A percentile compares a stretch with the other conserved stretches of the same genome.
Evolutionary conservation across 805 yeast genomes (phyloP).

Genomic region (Grigorovia jiainica): DNA sequence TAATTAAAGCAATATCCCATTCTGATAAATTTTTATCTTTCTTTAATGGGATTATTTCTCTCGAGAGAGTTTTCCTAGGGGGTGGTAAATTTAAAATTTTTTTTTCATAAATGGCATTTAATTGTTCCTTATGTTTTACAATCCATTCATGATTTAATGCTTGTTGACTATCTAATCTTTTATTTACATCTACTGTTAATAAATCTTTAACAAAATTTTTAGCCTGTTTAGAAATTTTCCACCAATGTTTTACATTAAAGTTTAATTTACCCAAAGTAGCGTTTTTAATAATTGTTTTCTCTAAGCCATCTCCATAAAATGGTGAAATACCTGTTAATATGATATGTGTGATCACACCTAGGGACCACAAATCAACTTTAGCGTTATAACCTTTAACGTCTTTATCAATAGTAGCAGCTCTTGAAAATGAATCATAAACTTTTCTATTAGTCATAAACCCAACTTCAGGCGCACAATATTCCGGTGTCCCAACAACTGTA

Average conservation of each 20-base stretch:
- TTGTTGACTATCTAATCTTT: conserved; percentile 31
- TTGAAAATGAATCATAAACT: conserved; percentile 20
- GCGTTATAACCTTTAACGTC: conserved; percentile 36
- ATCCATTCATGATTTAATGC: conserved; percentile 45
- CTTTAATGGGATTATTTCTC: not conserved
- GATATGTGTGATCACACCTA: conserved; percentile 52
- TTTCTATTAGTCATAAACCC: conserved; percentile 33
- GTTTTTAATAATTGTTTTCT: conserved; percentile 32
- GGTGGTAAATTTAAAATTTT: conserved; percentile 13
- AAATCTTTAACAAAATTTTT: conserved; percentile 37
- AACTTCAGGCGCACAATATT: conserved; percentile 66
- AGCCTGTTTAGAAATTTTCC: conserved; percentile 31
- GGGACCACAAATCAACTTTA: conserved; percentile 62
- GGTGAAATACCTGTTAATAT: conserved; percentile 58
- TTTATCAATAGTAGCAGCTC: conserved; percentile 20
- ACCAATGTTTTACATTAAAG: conserved; percentile 36
- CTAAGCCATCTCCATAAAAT: conserved; percentile 42
- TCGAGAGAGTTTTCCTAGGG: not conserved
- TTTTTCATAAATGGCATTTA: conserved; percentile 31
- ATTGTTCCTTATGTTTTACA: conserved; percentile 28
- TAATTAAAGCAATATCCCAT: no score
- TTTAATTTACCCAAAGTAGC: conserved; percentile 35
- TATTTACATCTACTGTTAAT: conserved; percentile 30
- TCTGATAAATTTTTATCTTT: not conserved
- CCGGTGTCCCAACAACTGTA: conserved; percentile 55